A percentile compares a stretch with the other conserved stretches of the same genome.
phyloP scores from a whole-genome alignment of 179 eudicot genomes.

The Camellia oleifera region DNA sequence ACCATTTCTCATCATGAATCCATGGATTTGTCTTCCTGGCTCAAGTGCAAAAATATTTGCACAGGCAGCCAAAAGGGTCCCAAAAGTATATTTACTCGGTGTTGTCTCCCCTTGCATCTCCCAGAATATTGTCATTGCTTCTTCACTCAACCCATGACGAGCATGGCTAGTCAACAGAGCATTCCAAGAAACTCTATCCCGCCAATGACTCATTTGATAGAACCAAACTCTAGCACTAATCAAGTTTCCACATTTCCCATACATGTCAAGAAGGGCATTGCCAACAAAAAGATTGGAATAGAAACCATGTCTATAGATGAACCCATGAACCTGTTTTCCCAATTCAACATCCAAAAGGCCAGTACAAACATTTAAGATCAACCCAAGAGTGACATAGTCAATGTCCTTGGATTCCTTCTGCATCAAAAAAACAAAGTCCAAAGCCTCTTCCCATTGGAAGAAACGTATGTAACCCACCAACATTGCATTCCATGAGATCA shows the following conservation, averaged over 20 bases:
- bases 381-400: constrained; percentile 50
- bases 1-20: constrained; percentile 41
- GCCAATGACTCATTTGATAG: constrained; percentile 39
- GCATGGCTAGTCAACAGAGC: constrained; percentile 50
- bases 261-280: constrained; percentile 76
- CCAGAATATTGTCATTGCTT: constrained; percentile 43
- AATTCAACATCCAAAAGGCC: constrained; percentile 57
- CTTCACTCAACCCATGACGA: constrained; percentile 50
- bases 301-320: constrained; percentile 47
- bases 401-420: constrained; percentile 21
- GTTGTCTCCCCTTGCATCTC: constrained; percentile 55
- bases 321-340: constrained; percentile 74
- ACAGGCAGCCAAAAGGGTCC: constrained; percentile 62
- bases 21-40: constrained; percentile 40
- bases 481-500: constrained; percentile 79
- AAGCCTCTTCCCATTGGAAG: constrained; percentile 60
- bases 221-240: constrained; percentile 54
- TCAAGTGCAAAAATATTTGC: constrained; percentile 60
- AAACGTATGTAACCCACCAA: constrained; percentile 54
- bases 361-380: constrained; percentile 52
- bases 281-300: constrained; percentile 33
- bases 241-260: constrained; percentile 67
- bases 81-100: constrained; percentile 55
- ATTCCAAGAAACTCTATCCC: constrained; percentile 67
- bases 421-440: constrained; percentile 48